Evolutionary conservation across 2,329 filamentous ascomycete species (phyloP).

Genomic region (Acrocalymma vagum): DNA sequence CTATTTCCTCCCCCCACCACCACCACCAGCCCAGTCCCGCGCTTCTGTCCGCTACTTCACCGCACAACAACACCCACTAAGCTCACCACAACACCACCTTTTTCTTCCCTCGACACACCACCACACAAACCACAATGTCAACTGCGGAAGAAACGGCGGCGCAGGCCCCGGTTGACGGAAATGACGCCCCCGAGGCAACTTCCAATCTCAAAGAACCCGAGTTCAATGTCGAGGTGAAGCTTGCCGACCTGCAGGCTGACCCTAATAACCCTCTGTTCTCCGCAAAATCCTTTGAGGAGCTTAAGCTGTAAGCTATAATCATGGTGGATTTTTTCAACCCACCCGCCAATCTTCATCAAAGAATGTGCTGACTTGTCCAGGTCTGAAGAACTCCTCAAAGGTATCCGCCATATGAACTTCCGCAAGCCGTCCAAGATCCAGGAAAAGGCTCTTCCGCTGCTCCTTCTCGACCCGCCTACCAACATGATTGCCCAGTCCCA

Average conservation of each 20-base stretch:
- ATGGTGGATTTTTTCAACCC: slow-evolving; percentile 1
- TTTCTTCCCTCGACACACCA: too few species aligned
- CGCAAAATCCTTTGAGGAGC: slow-evolving; percentile 81
- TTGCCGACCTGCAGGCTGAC: slow-evolving; percentile 88
- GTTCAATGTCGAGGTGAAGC: slow-evolving; percentile 90
- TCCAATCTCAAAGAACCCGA: slow-evolving; percentile 71
- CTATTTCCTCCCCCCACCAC: too few species aligned
- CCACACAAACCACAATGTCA: too few species aligned
- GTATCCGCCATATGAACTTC: slow-evolving; percentile 87
- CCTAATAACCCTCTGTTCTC: slow-evolving; percentile 89
- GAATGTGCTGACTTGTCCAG: slow-evolving; percentile 19
- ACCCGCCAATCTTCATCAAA: not conserved
- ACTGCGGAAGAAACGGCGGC: slow-evolving; percentile 21
- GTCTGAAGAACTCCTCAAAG: slow-evolving; percentile 57
- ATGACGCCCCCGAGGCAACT: slow-evolving; percentile 48
- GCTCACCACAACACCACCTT: too few species aligned
- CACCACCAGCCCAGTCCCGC: too few species aligned
- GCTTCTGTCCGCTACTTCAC: too few species aligned
- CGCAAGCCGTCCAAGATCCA: slow-evolving; percentile 97
- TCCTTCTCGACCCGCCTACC: slow-evolving; percentile 83
- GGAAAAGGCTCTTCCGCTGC: slow-evolving; percentile 89
- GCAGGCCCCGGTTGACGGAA: slow-evolving; percentile 56
- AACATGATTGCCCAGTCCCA: slow-evolving; percentile 99
- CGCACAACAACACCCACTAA: too few species aligned
- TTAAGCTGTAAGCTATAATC: slow-evolving; percentile 76